A percentile compares a stretch with the other conserved stretches of the same genome.
These are phyloP conservation scores for Novymonas esmeraldas DNA, from an alignment of 208 protist species.

Conservation along the genomic window DNA sequence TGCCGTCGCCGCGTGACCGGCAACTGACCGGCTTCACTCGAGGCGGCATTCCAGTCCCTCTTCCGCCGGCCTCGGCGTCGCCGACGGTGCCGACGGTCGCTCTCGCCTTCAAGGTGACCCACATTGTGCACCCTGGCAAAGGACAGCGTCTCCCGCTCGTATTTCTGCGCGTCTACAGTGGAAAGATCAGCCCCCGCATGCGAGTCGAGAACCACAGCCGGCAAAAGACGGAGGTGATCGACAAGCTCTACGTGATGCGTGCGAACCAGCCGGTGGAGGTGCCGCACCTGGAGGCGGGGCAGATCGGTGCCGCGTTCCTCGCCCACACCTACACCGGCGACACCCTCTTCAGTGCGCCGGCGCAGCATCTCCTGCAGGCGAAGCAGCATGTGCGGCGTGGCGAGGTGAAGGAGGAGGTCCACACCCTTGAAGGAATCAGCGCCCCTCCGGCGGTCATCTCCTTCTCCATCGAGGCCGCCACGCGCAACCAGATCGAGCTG, in stretches of 20 bases:
- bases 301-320: constrained; percentile 86
- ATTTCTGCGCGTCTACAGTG: constrained; percentile 93
- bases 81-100: constrained; percentile 69
- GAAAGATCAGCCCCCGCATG: constrained; percentile 64
- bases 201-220: constrained; percentile 73
- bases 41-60: constrained; percentile 41
- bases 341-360: constrained; percentile 68
- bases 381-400: constrained; percentile 28
- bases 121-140: constrained; percentile 60
- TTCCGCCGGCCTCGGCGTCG: constrained; percentile 40
- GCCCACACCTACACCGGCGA: constrained; percentile 71
- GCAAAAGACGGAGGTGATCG: constrained; percentile 49
- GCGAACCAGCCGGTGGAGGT: constrained; percentile 83
- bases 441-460: constrained; percentile 97
- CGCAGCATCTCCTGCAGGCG: constrained; percentile 37
- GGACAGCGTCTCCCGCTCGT: constrained; percentile 81
- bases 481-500: constrained; percentile 73
- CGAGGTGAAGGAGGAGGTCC: constrained; percentile 48
- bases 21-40: constrained; percentile 49
- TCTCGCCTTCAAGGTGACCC: constrained; percentile 94
- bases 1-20: constrained; percentile 93
- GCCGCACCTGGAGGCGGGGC: constrained; percentile 62
- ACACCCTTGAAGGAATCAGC: constrained; percentile 83
- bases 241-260: constrained; percentile 93
- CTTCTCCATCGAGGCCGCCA: constrained; percentile 93